phyloP scores from a whole-genome alignment of 2,329 filamentous ascomycete species.

The Xylaria polymorpha region DNA sequence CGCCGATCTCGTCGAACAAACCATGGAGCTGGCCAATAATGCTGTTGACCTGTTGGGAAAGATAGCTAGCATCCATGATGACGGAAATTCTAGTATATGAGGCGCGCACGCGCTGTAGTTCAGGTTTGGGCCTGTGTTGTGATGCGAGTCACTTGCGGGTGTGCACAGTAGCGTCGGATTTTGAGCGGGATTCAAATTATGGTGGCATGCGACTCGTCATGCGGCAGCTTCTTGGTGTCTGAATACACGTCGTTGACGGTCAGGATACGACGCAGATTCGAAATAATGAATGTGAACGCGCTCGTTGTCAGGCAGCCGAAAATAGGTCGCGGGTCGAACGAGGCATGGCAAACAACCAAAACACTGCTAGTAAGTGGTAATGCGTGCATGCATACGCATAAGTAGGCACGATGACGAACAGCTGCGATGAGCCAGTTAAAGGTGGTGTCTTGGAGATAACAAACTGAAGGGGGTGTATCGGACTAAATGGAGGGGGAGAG shows the following conservation, averaged over 20 bases:
- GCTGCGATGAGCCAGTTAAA: constrained; percentile 42
- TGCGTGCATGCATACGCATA: constrained; percentile 30
- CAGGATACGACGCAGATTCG: background rate
- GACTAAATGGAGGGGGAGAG: constrained; percentile 44
- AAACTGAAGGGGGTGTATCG: constrained; percentile 18
- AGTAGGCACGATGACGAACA: constrained; percentile 37
- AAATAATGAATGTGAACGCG: constrained; percentile 20
- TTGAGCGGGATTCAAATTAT: constrained; percentile 22
- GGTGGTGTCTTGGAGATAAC: constrained; percentile 31
- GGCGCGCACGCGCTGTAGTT: constrained; percentile 20
- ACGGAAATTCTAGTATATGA: background rate
- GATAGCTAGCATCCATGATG: constrained; percentile 87
- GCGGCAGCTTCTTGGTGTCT: constrained; percentile 22
- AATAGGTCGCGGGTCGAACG: constrained; percentile 27
- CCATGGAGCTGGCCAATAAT: constrained; percentile 94
- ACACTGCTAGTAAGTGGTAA: constrained; percentile 27
- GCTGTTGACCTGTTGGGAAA: constrained; percentile 93
- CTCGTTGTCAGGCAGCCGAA: constrained; percentile 27
- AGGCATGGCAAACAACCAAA: constrained; percentile 40
- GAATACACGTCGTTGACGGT: constrained; percentile 3
- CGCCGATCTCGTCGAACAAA: constrained; percentile 96
- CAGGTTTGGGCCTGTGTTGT: constrained; percentile 11
- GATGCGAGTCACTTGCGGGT: constrained; percentile 13
- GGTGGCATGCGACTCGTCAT: constrained; percentile 32
- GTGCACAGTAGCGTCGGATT: constrained; percentile 6